Percentiles rank a stretch among this genome's conserved stretches.
Conservation (phyloP, 106 monocot genomes). For the Dioscorea zingiberensis region DNA sequence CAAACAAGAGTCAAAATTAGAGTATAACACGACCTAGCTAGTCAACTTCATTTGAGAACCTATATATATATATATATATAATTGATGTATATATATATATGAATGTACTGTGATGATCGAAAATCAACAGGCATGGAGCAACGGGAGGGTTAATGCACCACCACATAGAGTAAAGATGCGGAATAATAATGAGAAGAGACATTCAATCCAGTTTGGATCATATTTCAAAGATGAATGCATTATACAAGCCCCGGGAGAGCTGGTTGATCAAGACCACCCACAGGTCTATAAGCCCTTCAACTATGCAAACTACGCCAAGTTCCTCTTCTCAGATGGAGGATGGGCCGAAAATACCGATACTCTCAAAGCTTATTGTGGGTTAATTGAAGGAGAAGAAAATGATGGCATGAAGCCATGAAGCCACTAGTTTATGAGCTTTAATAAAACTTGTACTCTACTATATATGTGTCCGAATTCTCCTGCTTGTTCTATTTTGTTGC, state of each 20-base stretch:
- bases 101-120: too few relatives aligned
- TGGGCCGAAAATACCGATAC: background rate
- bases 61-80: too few relatives aligned
- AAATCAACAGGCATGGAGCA: conserved; percentile 38
- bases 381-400: background rate
- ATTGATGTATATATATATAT: too few relatives aligned
- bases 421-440: too few relatives aligned
- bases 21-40: too few relatives aligned
- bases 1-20: too few relatives aligned
- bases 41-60: too few relatives aligned
- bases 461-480: too few relatives aligned
- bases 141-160: conserved; percentile 18
- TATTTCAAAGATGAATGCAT: background rate
- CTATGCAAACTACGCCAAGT: conserved; percentile 8
- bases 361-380: conserved; percentile 12
- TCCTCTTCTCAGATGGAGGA: conserved; percentile 6
- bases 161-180: conserved; percentile 8
- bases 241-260: conserved; percentile 4
- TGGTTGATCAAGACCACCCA: conserved; percentile 18
- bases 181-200: conserved; percentile 8
- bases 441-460: too few relatives aligned
- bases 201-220: conserved; percentile 1
- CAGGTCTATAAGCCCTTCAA: conserved; percentile 8
- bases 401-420: background rate
- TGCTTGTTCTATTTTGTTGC: too few relatives aligned